A percentile compares a stretch with the other conserved stretches of the same genome.
These are phyloP conservation scores for Trichoderma koningii DNA, from an alignment of 2,329 filamentous ascomycete species.

Conservation along the genomic window DNA sequence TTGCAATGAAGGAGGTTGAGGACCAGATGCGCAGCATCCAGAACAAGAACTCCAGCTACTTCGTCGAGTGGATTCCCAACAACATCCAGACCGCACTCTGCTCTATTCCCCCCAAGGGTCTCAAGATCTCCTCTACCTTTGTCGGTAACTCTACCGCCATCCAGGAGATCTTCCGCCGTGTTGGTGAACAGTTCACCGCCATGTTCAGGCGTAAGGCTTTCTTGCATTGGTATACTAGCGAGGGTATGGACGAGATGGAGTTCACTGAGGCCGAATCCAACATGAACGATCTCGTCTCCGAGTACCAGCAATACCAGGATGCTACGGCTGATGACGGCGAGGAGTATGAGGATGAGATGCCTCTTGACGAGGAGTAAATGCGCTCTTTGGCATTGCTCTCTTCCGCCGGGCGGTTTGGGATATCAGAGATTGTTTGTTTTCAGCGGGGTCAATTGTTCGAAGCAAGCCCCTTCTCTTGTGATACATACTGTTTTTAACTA, in stretches of 20 bases:
- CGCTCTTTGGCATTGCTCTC: neutral
- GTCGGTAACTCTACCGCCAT: constrained; percentile 99
- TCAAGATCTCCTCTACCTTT: constrained; percentile 99
- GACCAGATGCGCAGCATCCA: constrained; percentile 99
- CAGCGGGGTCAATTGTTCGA: constrained; percentile 25
- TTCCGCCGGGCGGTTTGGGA: neutral
- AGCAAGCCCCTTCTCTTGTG: constrained; percentile 26
- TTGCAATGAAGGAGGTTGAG: constrained; percentile 99
- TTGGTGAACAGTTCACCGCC: constrained; percentile 98
- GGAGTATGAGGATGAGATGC: constrained; percentile 85
- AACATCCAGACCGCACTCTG: constrained; percentile 99
- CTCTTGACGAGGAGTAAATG: constrained; percentile 57
- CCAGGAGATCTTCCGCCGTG: constrained; percentile 99
- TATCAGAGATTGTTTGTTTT: constrained; percentile 21
- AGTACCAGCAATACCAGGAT: constrained; percentile 99
- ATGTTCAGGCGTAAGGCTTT: constrained; percentile 99
- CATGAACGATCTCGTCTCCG: constrained; percentile 99
- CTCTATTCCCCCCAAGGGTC: constrained; percentile 94
- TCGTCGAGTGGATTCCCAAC: constrained; percentile 99
- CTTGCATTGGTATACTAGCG: constrained; percentile 99
- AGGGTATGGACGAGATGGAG: constrained; percentile 99
- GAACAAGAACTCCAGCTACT: constrained; percentile 99
- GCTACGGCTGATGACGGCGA: constrained; percentile 94
- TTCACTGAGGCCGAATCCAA: constrained; percentile 99
- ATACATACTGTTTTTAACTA: constrained; percentile 26